phyloP scores from a whole-genome alignment of 768 basidiomycete species.

The Boletus insuetus region DNA sequence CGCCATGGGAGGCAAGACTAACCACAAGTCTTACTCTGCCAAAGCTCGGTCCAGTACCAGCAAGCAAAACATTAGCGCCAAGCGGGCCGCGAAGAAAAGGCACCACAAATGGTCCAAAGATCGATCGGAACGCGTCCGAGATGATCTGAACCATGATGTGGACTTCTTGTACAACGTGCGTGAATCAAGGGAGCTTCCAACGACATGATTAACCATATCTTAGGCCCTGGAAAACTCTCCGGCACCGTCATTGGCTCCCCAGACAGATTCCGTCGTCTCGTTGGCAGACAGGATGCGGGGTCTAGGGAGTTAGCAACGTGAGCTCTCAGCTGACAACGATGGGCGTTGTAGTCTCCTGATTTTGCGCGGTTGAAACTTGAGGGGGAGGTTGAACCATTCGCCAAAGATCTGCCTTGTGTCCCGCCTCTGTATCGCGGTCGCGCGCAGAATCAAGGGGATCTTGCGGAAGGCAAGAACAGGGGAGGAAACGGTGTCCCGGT shows the following conservation, averaged over 20 bases:
- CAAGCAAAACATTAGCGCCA: conserved; percentile 8
- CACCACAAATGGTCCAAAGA: conserved; percentile 21
- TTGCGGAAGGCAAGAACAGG: too few species aligned
- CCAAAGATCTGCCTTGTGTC: neutral
- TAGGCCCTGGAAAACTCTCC: conserved; percentile 13
- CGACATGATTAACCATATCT: neutral
- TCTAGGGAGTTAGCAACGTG: conserved; percentile 15
- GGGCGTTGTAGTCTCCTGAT: neutral
- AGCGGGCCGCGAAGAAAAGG: conserved; percentile 22
- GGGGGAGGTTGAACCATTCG: neutral
- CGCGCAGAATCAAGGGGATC: neutral
- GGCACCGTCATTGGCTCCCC: neutral
- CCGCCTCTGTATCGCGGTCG: neutral
- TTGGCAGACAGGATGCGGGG: conserved; percentile 20
- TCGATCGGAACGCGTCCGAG: conserved; percentile 23
- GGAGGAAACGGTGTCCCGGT: too few species aligned
- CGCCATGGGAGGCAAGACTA: conserved; percentile 7
- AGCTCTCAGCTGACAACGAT: neutral
- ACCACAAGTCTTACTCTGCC: neutral
- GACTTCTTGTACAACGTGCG: conserved; percentile 26
- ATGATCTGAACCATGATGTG: conserved; percentile 26
- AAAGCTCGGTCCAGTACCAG: conserved; percentile 7
- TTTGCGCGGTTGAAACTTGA: neutral
- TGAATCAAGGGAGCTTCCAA: neutral
- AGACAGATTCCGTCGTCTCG: conserved; percentile 6